A percentile compares a stretch with the other conserved stretches of the same genome.
These are phyloP conservation scores for Ophiocordyceps camponoti-rufipedis DNA, from an alignment of 2,329 filamentous ascomycete species.

Conservation along the genomic window DNA sequence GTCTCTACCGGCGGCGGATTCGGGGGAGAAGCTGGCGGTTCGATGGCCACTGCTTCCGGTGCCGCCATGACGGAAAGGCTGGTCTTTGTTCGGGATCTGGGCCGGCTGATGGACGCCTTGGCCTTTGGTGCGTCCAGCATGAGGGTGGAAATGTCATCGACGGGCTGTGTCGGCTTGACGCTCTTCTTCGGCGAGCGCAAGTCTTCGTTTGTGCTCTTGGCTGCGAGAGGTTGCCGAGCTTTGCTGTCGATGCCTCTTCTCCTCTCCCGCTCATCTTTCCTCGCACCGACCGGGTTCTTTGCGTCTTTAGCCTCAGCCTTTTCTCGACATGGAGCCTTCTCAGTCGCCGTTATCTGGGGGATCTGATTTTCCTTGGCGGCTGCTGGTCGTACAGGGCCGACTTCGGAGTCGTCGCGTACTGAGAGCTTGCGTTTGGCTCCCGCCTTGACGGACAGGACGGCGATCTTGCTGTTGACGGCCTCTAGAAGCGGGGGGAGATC, in stretches of 20 bases:
- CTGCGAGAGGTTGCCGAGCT: slow-evolving; percentile 28
- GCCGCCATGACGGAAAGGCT: slow-evolving; percentile 6
- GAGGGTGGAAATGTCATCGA: not conserved
- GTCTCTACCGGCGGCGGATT: slow-evolving; percentile 4
- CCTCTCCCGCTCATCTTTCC: slow-evolving; percentile 20
- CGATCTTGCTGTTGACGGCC: not conserved
- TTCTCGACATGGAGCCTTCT: slow-evolving; percentile 13
- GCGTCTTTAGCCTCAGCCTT: slow-evolving; percentile 22
- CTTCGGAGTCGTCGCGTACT: slow-evolving; percentile 32
- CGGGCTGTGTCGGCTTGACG: slow-evolving; percentile 1
- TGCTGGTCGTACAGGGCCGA: not conserved
- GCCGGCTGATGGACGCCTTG: slow-evolving; percentile 9
- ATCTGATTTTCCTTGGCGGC: slow-evolving; percentile 1
- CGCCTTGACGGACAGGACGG: slow-evolving; percentile 16
- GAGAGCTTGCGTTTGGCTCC: slow-evolving; percentile 41
- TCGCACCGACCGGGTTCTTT: slow-evolving; percentile 25
- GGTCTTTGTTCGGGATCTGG: slow-evolving; percentile 12
- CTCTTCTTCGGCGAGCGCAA: slow-evolving; percentile 39
- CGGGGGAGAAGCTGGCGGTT: slow-evolving; percentile 3
- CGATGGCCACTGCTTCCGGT: slow-evolving; percentile 1
- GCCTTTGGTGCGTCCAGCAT: slow-evolving; percentile 10
- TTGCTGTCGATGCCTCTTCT: slow-evolving; percentile 9
- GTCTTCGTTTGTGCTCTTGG: slow-evolving; percentile 42
- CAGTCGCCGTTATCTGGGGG: slow-evolving; percentile 2
- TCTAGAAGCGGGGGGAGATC: too few species aligned